These are phyloP conservation scores for Paracoccidioides lutzii DNA, from an alignment of 2,329 filamentous ascomycete species.

Conservation along the genomic window DNA sequence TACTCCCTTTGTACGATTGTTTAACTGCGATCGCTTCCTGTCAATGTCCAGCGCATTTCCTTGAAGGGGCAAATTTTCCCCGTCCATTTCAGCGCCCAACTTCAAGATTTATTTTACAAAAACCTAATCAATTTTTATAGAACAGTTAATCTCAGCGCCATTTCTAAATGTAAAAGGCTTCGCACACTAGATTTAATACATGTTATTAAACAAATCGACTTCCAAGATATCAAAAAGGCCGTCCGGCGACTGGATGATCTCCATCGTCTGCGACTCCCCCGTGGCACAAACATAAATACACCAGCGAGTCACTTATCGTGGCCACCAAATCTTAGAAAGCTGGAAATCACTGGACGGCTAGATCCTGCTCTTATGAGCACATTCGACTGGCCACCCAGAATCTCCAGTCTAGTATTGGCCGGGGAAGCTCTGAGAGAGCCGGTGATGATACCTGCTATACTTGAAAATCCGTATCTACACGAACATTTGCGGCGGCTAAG, in stretches of 20 bases:
- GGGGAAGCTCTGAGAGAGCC: conserved; percentile 7
- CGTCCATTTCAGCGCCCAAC: neutral
- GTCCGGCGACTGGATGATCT: conserved; percentile 36
- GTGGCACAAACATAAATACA: conserved; percentile 1
- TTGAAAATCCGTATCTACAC: neutral
- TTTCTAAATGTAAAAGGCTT: conserved; percentile 43
- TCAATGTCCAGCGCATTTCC: neutral
- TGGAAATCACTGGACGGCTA: conserved; percentile 9
- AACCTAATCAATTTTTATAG: conserved; percentile 12
- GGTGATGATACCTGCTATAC: neutral
- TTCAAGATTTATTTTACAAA: neutral
- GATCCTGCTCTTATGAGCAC: conserved; percentile 5
- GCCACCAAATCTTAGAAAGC: conserved; percentile 17
- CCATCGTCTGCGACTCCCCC: conserved; percentile 33
- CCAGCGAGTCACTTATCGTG: conserved; percentile 12
- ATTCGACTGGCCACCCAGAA: conserved; percentile 19
- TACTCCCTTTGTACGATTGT: neutral
- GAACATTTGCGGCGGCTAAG: neutral
- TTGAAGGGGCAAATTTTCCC: no score
- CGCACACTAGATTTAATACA: conserved; percentile 40
- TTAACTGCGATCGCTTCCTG: neutral
- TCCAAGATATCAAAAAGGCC: conserved; percentile 39
- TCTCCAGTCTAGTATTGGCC: conserved; percentile 14
- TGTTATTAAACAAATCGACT: conserved; percentile 38
- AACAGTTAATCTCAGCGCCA: conserved; percentile 42